phyloP scores from a whole-genome alignment of 2,329 filamentous ascomycete genomes.

The Capronia coronata region DNA sequence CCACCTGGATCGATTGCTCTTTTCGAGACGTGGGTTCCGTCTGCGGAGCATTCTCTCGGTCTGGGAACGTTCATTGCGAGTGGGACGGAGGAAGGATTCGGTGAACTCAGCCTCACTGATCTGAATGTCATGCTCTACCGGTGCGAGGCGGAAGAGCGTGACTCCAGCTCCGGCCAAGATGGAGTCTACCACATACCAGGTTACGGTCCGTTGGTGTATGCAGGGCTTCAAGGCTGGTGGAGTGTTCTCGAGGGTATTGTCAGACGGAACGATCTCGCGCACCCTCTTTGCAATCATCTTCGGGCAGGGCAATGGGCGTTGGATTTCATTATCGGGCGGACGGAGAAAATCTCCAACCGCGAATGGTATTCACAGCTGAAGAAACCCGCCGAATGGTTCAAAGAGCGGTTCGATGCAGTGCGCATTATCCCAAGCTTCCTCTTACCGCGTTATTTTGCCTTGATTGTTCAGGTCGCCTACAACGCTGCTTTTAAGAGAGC shows the following conservation, averaged over 20 bases:
- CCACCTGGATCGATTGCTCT: slow-evolving; percentile 90
- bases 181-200: slow-evolving; percentile 86
- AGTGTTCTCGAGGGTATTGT: slow-evolving; percentile 81
- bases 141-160: slow-evolving; percentile 81
- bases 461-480: slow-evolving; percentile 83
- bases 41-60: slow-evolving; percentile 73
- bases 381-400: slow-evolving; percentile 69
- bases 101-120: slow-evolving; percentile 66
- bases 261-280: slow-evolving; percentile 80
- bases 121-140: slow-evolving; percentile 89
- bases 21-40: slow-evolving; percentile 93
- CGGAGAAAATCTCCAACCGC: slow-evolving; percentile 64
- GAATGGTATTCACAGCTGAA: slow-evolving; percentile 57
- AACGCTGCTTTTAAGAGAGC: slow-evolving; percentile 71
- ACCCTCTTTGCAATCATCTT: slow-evolving; percentile 88
- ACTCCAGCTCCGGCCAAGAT: slow-evolving; percentile 69
- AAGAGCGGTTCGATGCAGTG: slow-evolving; percentile 77
- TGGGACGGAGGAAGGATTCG: slow-evolving; percentile 72
- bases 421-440: slow-evolving; percentile 80
- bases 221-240: slow-evolving; percentile 98
- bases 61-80: slow-evolving; percentile 81
- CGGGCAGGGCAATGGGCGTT: slow-evolving; percentile 87
- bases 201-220: slow-evolving; percentile 80
- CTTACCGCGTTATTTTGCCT: slow-evolving; percentile 84
- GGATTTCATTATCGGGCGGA: slow-evolving; percentile 74